Conservation (phyloP, 768 basidiomycete species). For the Hygrophoropsis aurantiaca region DNA sequence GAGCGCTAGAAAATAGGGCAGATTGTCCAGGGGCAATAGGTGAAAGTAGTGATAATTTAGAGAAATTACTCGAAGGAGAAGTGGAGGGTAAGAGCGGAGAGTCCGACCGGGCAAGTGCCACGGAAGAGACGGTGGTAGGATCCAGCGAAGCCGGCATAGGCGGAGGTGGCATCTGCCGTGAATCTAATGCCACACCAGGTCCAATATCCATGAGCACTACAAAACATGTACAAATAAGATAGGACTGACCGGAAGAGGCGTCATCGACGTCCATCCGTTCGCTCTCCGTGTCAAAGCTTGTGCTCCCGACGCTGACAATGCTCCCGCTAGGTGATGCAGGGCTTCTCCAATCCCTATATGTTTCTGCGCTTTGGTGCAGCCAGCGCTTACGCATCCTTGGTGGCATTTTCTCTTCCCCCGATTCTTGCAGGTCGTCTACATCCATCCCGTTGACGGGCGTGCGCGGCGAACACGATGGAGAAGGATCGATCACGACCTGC, state of each 20-base stretch:
- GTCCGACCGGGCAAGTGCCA: conserved; percentile 9
- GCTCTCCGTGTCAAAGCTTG: conserved; percentile 8
- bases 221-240: conserved; percentile 5
- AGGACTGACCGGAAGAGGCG: conserved; percentile 16
- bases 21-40: conserved; percentile 14
- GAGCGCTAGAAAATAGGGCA: not conserved
- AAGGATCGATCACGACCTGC: not conserved
- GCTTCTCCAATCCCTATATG: conserved; percentile 23
- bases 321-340: conserved; percentile 15
- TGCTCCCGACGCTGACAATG: conserved; percentile 16
- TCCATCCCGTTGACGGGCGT: conserved; percentile 10
- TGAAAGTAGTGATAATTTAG: conserved; percentile 49
- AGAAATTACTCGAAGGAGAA: conserved; percentile 51
- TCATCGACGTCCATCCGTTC: conserved; percentile 19
- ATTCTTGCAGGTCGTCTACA: conserved; percentile 10
- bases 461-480: not conserved
- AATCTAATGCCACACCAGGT: conserved; percentile 26
- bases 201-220: not conserved
- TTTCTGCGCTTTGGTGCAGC: conserved; percentile 25
- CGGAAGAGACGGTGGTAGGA: conserved; percentile 36
- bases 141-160: conserved; percentile 46
- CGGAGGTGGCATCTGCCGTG: conserved; percentile 49
- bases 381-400: conserved; percentile 62
- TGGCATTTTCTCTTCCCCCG: conserved; percentile 43
- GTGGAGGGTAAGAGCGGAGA: conserved; percentile 9